These are phyloP conservation scores for Papiliotrema nemorosa DNA, from an alignment of 1,284 basidiomycete genomes.

Conservation along the genomic window DNA sequence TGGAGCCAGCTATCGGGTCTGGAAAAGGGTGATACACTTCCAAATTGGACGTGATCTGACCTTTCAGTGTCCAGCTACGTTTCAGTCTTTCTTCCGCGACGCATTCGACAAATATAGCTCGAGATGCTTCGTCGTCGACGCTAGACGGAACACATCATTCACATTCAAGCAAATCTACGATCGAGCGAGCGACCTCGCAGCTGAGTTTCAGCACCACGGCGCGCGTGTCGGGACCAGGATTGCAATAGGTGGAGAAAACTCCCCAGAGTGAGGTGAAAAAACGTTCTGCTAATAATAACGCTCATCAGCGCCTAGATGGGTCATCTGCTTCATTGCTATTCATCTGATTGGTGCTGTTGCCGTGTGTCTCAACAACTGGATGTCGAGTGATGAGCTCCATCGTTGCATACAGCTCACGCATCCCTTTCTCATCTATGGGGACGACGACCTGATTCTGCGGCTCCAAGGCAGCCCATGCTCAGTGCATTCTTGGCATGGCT, in stretches of 20 bases:
- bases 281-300: background rate
- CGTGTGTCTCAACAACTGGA: slow-evolving; percentile 39
- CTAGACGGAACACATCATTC: slow-evolving; percentile 2
- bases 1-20: slow-evolving; percentile 25
- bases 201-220: slow-evolving; percentile 30
- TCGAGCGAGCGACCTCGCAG: slow-evolving; percentile 18
- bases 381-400: slow-evolving; percentile 31
- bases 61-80: slow-evolving; percentile 30
- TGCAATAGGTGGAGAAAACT: slow-evolving; percentile 38
- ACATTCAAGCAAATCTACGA: slow-evolving; percentile 29
- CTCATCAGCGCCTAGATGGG: slow-evolving; percentile 24
- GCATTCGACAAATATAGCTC: slow-evolving; percentile 19
- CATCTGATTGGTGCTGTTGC: slow-evolving; percentile 40
- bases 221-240: slow-evolving; percentile 29
- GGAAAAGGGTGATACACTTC: slow-evolving; percentile 36
- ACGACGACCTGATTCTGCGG: slow-evolving; percentile 22
- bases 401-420: slow-evolving; percentile 28
- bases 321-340: slow-evolving; percentile 31
- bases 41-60: background rate
- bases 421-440: slow-evolving; percentile 29
- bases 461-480: background rate
- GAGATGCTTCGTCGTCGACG: slow-evolving; percentile 33
- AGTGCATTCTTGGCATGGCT: background rate
- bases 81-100: slow-evolving; percentile 31
- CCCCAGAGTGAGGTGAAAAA: slow-evolving; percentile 22